Base-by-base conservation (phyloP, 257 asterid genomes). In the Hygrophila difformis region DNA sequence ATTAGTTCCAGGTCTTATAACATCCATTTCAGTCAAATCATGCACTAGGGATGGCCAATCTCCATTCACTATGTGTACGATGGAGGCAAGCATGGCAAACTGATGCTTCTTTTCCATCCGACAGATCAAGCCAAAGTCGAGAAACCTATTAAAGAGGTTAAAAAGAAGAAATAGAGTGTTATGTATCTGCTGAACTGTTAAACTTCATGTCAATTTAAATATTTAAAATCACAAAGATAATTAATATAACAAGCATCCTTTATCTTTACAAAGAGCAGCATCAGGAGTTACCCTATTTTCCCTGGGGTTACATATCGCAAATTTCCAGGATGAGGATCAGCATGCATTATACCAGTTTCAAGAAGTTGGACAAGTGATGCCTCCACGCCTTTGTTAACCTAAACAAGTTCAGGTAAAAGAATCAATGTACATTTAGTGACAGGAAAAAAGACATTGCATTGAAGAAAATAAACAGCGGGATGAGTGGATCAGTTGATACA, bases 291-390 rank as follows among this genome's bases (percentile, higher is more conserved):
- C 98, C 98, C 98, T 49, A 89, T 66, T 67, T 76, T 78, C 60
- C 87, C 89, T 29, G 94, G 65, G 45, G 89, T 49, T 33, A 69
- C 55, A 55, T 79, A 82, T 23, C 96, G 82, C 67, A 89, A 44
- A 67, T 89, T 89, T 64, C 98, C 98, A 49, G 96, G 93, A 66
- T 89, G 98, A 20, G 98, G 96, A 64, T 89, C 98, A 50, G 94
- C 98, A 64, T 89, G 98, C 76, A 89, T 55, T 47, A 82, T 47
- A 49, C 98, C 98, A 73, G 96, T 89, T 55, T 89, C 98, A 40
- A 89, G 93, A 64, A 89, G 94, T 76, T 89, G 98, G 64, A 89
- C 36, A 34, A 89, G 51, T 46, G 96, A 62, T 71, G 96, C 94
- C 67, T 85, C 93, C 50, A 89, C 94, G 43, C 98, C 98, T 68